These are phyloP conservation scores for Hygrophorus pudorinus DNA, from an alignment of 768 basidiomycete species.

Conservation along the genomic window DNA sequence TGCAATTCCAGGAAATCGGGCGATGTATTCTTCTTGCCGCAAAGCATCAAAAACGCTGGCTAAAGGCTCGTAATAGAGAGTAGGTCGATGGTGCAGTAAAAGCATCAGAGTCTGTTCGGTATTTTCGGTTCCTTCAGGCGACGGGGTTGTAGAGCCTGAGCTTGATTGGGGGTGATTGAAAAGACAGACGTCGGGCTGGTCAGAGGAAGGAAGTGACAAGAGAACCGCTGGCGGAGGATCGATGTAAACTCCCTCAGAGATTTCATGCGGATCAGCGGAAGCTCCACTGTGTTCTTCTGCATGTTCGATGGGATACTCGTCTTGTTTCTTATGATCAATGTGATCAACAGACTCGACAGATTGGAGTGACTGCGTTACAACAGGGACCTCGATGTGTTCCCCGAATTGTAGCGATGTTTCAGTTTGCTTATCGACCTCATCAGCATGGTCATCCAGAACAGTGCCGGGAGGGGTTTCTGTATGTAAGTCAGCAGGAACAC, in stretches of 20 bases:
- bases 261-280: conserved; percentile 42
- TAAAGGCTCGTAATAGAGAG: conserved; percentile 70
- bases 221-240: conserved; percentile 68
- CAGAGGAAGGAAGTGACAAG: conserved; percentile 19
- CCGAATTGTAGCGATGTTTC: no score
- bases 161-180: conserved; percentile 41
- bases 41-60: conserved; percentile 62
- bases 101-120: conserved; percentile 23
- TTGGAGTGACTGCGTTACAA: neutral
- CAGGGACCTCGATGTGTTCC: no score
- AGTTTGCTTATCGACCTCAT: no score
- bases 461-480: no score
- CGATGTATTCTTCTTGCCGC: conserved; percentile 49
- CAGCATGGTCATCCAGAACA: no score
- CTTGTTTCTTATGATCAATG: conserved; percentile 1
- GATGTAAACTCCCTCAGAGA: conserved; percentile 60
- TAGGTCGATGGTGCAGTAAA: conserved; percentile 53
- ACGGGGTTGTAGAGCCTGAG: conserved; percentile 18
- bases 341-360: neutral
- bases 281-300: conserved; percentile 6
- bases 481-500: no score
- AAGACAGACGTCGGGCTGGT: conserved; percentile 32
- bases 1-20: conserved; percentile 32
- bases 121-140: conserved; percentile 11
- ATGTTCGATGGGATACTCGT: conserved; percentile 4